Conservation (phyloP, 768 basidiomycete genomes). For the Podaxis sp. region DNA sequence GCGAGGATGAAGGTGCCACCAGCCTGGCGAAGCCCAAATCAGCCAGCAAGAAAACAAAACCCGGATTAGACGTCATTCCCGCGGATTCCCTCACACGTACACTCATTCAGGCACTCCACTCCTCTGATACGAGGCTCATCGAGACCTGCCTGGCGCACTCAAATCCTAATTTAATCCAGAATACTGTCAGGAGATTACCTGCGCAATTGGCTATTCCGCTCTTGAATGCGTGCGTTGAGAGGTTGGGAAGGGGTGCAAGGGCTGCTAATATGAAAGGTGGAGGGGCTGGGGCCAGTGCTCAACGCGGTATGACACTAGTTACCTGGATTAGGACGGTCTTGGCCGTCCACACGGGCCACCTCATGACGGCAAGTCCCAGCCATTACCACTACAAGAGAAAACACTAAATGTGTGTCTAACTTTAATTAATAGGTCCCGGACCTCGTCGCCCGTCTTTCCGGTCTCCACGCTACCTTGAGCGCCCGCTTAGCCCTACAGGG, state of each 20-base stretch:
- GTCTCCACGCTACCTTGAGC: slow-evolving; percentile 77
- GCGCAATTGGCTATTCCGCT: slow-evolving; percentile 84
- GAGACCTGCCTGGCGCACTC: slow-evolving; percentile 87
- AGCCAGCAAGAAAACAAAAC: slow-evolving; percentile 26
- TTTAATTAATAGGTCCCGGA: slow-evolving; percentile 72
- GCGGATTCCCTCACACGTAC: slow-evolving; percentile 89
- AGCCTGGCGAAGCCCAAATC: slow-evolving; percentile 22
- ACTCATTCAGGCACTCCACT: slow-evolving; percentile 93
- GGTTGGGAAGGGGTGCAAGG: slow-evolving; percentile 72
- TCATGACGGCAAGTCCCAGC: slow-evolving; percentile 75
- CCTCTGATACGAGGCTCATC: slow-evolving; percentile 81
- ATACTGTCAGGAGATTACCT: slow-evolving; percentile 84
- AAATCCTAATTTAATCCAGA: slow-evolving; percentile 73
- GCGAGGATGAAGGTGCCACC: slow-evolving; percentile 34
- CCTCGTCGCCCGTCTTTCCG: slow-evolving; percentile 80
- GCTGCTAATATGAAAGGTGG: slow-evolving; percentile 73
- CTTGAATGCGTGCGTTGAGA: slow-evolving; percentile 84
- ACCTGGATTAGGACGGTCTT: slow-evolving; percentile 82
- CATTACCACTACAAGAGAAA: not conserved
- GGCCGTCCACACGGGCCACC: slow-evolving; percentile 80
- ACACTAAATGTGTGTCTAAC: not conserved
- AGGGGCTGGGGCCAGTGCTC: slow-evolving; percentile 75
- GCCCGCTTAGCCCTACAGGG: slow-evolving; percentile 80
- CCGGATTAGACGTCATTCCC: slow-evolving; percentile 47
- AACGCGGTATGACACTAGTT: slow-evolving; percentile 65